phyloP scores from a whole-genome alignment of 805 yeast species.

The Torulaspora microellipsoides region DNA sequence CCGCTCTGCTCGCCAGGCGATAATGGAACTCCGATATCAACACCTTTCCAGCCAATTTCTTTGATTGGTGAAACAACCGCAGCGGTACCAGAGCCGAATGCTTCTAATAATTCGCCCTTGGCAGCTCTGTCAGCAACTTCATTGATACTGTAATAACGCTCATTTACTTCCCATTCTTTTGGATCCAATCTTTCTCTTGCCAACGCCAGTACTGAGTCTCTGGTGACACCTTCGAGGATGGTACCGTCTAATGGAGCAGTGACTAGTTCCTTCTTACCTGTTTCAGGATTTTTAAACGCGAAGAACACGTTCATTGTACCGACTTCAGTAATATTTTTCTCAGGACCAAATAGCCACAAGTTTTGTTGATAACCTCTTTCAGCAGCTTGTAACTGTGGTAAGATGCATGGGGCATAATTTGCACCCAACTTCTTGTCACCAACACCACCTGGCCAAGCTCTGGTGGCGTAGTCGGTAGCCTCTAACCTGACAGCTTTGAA shows the following conservation, averaged over 20 bases:
- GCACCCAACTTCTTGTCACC: slow-evolving; percentile 97
- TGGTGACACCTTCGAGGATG: slow-evolving; percentile 92
- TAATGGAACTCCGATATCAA: slow-evolving; percentile 72
- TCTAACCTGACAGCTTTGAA: slow-evolving; percentile 92
- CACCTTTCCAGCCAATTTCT: slow-evolving; percentile 75
- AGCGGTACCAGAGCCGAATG: slow-evolving; percentile 97
- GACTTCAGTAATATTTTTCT: slow-evolving; percentile 84
- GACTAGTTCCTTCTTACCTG: slow-evolving; percentile 85
- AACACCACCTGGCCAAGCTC: slow-evolving; percentile 99
- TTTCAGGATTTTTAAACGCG: slow-evolving; percentile 66
- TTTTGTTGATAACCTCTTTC: slow-evolving; percentile 90
- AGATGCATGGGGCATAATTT: slow-evolving; percentile 92
- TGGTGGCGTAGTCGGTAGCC: slow-evolving; percentile 92
- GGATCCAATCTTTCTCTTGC: slow-evolving; percentile 72
- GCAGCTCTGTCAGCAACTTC: slow-evolving; percentile 76
- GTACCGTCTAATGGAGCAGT: slow-evolving; percentile 98
- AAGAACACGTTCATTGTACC: slow-evolving; percentile 97
- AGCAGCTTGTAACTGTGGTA: slow-evolving; percentile 89
- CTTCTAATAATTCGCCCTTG: slow-evolving; percentile 84
- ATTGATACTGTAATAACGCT: slow-evolving; percentile 74
- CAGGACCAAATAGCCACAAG: slow-evolving; percentile 93
- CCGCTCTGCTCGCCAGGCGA: slow-evolving; percentile 77
- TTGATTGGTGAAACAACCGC: slow-evolving; percentile 94
- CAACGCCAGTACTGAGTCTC: slow-evolving; percentile 78
- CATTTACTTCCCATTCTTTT: slow-evolving; percentile 75